Conservation (phyloP, 176 grass and related monocot genomes). For the Oryza longistaminata region DNA sequence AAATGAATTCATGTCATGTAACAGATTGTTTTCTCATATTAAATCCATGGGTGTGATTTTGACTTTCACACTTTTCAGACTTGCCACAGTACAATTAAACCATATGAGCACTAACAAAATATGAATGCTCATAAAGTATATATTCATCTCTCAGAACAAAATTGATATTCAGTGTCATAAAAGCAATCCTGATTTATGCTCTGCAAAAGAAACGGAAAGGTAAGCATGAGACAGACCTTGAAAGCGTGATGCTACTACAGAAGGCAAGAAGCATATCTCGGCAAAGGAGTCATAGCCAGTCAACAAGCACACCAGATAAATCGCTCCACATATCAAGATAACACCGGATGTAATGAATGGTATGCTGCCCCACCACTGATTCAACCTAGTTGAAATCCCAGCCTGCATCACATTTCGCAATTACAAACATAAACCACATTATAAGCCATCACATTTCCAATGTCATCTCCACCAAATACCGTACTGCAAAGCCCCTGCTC, state of each 20-base stretch:
- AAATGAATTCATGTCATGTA: neutral
- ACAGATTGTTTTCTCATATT: neutral
- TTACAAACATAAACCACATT: neutral
- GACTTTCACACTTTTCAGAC: neutral
- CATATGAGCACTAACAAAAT: neutral
- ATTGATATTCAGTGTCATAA: neutral
- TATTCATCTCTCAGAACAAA: neutral
- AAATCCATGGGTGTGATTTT: neutral
- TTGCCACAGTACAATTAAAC: neutral
- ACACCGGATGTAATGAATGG: constrained; percentile 86
- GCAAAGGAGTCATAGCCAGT: constrained; percentile 84
- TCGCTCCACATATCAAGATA: constrained; percentile 62
- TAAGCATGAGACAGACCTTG: constrained; percentile 62
- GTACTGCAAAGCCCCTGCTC: neutral
- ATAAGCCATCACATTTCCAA: neutral
- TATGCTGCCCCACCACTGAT: constrained; percentile 85
- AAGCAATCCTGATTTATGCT: neutral
- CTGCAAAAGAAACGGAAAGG: neutral
- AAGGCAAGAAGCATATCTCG: constrained; percentile 94
- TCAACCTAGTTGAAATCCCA: constrained; percentile 74
- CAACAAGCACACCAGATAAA: constrained; percentile 85
- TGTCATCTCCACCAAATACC: neutral
- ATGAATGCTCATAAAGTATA: neutral
- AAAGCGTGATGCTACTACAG: constrained; percentile 64
- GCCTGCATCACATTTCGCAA: constrained; percentile 43